Conservation (phyloP, 768 basidiomycete genomes). For the Mrakia blollopis region DNA sequence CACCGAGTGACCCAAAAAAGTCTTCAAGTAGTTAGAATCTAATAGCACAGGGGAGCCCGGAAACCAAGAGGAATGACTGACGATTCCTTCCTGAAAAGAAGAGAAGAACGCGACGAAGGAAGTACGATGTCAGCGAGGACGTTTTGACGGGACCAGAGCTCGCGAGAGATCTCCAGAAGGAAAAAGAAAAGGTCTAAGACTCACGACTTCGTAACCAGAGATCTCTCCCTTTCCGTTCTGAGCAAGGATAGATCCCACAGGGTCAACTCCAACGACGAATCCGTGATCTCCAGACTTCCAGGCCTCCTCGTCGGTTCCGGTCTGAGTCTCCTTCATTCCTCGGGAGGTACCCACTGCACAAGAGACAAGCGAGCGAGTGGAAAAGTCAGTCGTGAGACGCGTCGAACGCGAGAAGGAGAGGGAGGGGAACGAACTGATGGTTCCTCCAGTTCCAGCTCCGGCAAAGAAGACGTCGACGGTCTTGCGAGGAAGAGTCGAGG, state of each 20-base stretch:
- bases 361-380: neutral
- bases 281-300: slow-evolving; percentile 17
- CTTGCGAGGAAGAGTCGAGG: slow-evolving; percentile 48
- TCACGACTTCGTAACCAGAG: slow-evolving; percentile 16
- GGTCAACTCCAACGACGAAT: slow-evolving; percentile 77
- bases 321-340: slow-evolving; percentile 75
- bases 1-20: slow-evolving; percentile 6
- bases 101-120: neutral
- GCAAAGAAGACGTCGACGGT: slow-evolving; percentile 65
- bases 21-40: slow-evolving; percentile 17
- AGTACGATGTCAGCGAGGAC: neutral
- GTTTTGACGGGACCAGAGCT: neutral
- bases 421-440: slow-evolving; percentile 63
- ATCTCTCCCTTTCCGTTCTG: slow-evolving; percentile 25
- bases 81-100: slow-evolving; percentile 70
- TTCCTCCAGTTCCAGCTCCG: slow-evolving; percentile 92
- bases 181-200: neutral
- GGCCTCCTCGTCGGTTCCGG: slow-evolving; percentile 36
- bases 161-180: slow-evolving; percentile 21
- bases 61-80: slow-evolving; percentile 42
- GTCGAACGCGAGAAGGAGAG: slow-evolving; percentile 35
- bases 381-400: neutral
- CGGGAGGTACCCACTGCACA: slow-evolving; percentile 50
- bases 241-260: slow-evolving; percentile 53
- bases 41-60: neutral